A percentile compares a stretch with the other conserved stretches of the same genome.
These are phyloP conservation scores for Dactylellina haptotyla DNA, from an alignment of 2,329 filamentous ascomycete genomes.

Conservation along the genomic window DNA sequence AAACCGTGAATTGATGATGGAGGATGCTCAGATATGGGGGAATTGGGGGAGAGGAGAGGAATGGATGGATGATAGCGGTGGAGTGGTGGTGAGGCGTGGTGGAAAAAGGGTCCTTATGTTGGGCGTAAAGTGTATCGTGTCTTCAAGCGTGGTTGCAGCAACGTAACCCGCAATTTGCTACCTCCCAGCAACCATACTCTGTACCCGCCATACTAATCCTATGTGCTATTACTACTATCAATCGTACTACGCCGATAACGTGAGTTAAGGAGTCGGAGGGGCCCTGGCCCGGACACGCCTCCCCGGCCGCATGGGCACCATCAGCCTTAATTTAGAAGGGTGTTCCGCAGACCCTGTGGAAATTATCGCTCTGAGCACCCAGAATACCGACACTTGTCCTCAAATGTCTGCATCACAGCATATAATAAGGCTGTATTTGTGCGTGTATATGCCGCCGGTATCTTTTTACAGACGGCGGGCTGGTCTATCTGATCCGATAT, in stretches of 20 bases:
- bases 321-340: conserved; percentile 50
- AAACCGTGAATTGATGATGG: neutral
- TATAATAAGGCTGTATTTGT: too few species aligned
- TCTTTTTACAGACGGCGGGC: neutral
- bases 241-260: too few species aligned
- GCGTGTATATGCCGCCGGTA: too few species aligned
- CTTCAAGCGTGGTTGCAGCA: conserved; percentile 44
- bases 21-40: neutral
- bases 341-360: too few species aligned
- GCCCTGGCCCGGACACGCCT: neutral
- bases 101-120: conserved; percentile 10
- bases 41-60: neutral
- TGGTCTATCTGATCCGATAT: neutral
- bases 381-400: neutral
- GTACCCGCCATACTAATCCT: too few species aligned
- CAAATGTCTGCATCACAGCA: neutral
- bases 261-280: conserved; percentile 16
- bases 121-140: conserved; percentile 50
- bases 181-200: neutral
- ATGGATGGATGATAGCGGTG: neutral
- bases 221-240: too few species aligned
- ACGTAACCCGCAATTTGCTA: conserved; percentile 25
- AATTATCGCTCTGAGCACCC: too few species aligned
- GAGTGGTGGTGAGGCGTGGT: neutral
- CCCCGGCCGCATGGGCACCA: neutral